Evolutionary conservation across 1,139 yeast genomes (phyloP).

Genomic region (Barnettozyma hawaiiensis): DNA sequence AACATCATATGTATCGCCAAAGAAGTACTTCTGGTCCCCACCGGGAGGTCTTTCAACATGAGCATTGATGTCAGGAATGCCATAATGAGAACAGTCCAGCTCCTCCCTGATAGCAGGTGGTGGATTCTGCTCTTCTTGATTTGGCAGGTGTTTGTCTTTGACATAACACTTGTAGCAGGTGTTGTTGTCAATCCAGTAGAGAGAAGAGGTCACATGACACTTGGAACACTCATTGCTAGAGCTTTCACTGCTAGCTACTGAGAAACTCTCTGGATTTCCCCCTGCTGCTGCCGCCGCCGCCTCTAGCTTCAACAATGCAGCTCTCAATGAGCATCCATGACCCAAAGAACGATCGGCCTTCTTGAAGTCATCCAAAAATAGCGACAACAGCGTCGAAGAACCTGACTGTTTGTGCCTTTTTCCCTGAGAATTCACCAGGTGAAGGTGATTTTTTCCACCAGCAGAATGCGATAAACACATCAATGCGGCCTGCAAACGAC

Average conservation of each 20-base stretch:
- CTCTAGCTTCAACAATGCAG: constrained; percentile 11
- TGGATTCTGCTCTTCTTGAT: constrained; percentile 13
- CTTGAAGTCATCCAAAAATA: constrained; percentile 33
- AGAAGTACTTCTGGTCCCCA: neutral
- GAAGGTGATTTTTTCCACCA: constrained; percentile 15
- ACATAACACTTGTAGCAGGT: constrained; percentile 17
- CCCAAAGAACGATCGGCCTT: constrained; percentile 10
- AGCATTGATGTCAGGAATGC: neutral
- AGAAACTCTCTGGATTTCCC: neutral
- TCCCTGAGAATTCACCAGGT: constrained; percentile 33
- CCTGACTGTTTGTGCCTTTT: constrained; percentile 28
- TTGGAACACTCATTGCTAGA: neutral
- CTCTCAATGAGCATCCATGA: constrained; percentile 1
- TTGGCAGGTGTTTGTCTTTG: constrained; percentile 8
- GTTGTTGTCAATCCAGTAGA: constrained; percentile 23
- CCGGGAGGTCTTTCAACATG: neutral
- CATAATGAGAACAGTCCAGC: neutral
- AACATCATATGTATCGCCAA: constrained; percentile 3
- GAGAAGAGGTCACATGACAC: constrained; percentile 15
- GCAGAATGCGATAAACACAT: constrained; percentile 41
- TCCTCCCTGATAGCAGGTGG: neutral
- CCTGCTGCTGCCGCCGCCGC: too few relatives aligned
- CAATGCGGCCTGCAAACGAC: constrained; percentile 39
- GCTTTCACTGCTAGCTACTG: neutral
- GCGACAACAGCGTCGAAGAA: constrained; percentile 34